These are phyloP conservation scores for Myrica gale DNA, from an alignment of 306 rosid genomes.

Conservation along the genomic window DNA sequence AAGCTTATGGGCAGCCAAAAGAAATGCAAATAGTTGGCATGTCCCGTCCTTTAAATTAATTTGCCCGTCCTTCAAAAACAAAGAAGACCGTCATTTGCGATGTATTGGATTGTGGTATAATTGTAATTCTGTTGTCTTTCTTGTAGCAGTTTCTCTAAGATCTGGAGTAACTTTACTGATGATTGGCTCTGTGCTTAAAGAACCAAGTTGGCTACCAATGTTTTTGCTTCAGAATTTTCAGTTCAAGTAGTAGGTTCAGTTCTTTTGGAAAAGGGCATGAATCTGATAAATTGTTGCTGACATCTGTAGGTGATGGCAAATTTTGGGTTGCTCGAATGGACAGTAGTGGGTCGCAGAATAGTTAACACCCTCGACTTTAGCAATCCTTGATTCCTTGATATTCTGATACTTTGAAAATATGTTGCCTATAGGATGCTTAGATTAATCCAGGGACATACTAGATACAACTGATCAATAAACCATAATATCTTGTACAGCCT, in stretches of 20 bases:
- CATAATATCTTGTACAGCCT: background rate
- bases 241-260: background rate
- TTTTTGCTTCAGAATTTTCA: background rate
- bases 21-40: background rate
- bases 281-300: background rate
- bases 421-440: background rate
- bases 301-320: background rate
- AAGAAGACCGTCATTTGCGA: background rate
- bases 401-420: background rate
- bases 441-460: background rate
- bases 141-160: no score
- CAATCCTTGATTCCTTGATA: background rate
- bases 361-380: background rate
- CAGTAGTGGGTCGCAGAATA: background rate
- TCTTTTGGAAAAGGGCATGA: background rate
- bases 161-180: no score
- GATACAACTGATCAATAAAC: background rate
- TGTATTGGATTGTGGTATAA: no score
- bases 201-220: background rate
- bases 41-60: no score
- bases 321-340: background rate
- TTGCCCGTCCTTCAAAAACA: background rate
- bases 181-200: no score
- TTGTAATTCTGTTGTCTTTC: no score
- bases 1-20: background rate